Evolutionary conservation across 495 filamentous ascomycete species (phyloP).

Genomic region (Pyronema omphalodes): DNA sequence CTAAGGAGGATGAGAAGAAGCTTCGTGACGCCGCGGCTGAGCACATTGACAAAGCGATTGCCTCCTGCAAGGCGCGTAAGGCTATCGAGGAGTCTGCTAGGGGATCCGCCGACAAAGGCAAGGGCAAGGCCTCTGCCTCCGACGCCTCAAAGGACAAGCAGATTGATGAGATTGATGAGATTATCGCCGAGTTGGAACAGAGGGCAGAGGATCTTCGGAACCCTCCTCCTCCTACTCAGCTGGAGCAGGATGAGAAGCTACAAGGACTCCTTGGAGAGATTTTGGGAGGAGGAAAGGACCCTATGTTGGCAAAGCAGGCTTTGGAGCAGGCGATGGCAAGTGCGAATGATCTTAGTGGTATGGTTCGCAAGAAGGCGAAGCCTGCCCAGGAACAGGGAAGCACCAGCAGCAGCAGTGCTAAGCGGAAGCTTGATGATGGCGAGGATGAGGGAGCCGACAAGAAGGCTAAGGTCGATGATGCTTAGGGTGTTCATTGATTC

Average conservation of each 20-base stretch:
- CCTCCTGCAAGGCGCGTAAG: slow-evolving; percentile 57
- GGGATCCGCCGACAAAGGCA: slow-evolving; percentile 27
- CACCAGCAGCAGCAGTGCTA: slow-evolving; percentile 3
- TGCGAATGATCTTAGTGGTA: slow-evolving; percentile 67
- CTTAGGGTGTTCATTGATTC: not conserved
- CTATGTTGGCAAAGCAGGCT: slow-evolving; percentile 40
- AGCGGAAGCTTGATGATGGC: slow-evolving; percentile 26
- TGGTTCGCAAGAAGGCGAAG: slow-evolving; percentile 61
- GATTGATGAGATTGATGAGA: slow-evolving; percentile 69
- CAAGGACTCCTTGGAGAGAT: slow-evolving; percentile 56
- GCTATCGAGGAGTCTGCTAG: slow-evolving; percentile 56
- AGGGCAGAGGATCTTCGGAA: slow-evolving; percentile 32
- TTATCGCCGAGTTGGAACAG: slow-evolving; percentile 74
- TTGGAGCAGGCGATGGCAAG: slow-evolving; percentile 60
- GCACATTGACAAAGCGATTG: slow-evolving; percentile 69
- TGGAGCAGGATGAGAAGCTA: slow-evolving; percentile 28
- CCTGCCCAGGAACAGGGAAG: slow-evolving; percentile 2
- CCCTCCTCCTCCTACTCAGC: slow-evolving; percentile 11
- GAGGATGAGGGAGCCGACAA: slow-evolving; percentile 25
- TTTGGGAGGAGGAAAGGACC: slow-evolving; percentile 52
- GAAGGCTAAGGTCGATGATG: slow-evolving; percentile 25
- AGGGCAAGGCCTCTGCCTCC: slow-evolving; percentile 26
- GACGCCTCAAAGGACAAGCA: slow-evolving; percentile 34
- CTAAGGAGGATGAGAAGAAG: slow-evolving; percentile 38
- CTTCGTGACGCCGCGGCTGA: slow-evolving; percentile 56